These are phyloP conservation scores for Coemansia sp. DNA, from an alignment of 192 early-diverging fungal genomes.

Conservation along the genomic window DNA sequence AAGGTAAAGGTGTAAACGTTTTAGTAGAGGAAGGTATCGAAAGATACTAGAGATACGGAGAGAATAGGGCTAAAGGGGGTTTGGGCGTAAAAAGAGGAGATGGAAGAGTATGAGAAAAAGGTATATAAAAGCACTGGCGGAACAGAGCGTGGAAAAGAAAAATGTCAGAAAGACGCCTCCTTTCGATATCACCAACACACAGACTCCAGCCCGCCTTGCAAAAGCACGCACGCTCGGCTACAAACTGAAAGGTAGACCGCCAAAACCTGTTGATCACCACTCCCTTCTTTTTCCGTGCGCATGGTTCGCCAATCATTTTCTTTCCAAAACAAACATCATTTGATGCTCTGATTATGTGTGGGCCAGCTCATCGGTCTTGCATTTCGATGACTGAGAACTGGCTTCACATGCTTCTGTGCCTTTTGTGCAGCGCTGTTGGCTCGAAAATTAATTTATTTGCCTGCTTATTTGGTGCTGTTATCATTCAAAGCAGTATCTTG, in stretches of 20 bases:
- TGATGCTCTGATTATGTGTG: not conserved
- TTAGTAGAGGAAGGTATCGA: not conserved
- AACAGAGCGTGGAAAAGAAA: constrained; percentile 4
- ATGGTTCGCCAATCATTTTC: not conserved
- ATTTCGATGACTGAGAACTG: no score
- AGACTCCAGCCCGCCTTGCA: not conserved
- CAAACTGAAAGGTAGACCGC: not conserved
- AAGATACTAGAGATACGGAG: not conserved
- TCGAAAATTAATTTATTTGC: not conserved
- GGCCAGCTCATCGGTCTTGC: not conserved
- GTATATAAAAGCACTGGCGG: not conserved
- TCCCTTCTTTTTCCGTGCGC: not conserved
- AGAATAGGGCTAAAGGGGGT: not conserved
- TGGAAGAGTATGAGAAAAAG: constrained; percentile 4
- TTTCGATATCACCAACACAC: not conserved
- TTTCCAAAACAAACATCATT: not conserved
- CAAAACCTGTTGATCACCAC: not conserved
- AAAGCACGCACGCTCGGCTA: not conserved
- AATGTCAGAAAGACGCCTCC: constrained; percentile 1
- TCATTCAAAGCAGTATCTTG: no score
- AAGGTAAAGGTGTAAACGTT: not conserved
- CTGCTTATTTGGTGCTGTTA: not conserved
- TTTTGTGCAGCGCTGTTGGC: not conserved
- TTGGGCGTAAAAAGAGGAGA: not conserved
- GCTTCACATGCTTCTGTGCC: not conserved